Percentiles rank a stretch among this genome's conserved stretches.
These are phyloP conservation scores for Penicillium concentricum DNA, from an alignment of 2,329 filamentous ascomycete genomes.

Conservation along the genomic window DNA sequence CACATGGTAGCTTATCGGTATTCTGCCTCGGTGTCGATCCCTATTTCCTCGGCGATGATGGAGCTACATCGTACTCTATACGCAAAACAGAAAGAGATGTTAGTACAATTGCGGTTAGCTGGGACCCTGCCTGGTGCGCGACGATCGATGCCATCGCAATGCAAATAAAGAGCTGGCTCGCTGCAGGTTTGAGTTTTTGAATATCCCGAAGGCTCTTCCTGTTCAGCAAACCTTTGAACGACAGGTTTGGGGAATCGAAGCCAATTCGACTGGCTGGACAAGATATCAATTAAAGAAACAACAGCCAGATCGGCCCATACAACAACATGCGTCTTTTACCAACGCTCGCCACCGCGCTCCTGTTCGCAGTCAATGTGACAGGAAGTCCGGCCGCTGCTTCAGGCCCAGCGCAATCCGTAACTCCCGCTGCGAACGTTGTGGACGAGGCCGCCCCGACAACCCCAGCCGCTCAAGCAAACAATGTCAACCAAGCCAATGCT, in stretches of 20 bases:
- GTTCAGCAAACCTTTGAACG: slow-evolving; percentile 6
- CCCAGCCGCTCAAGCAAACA: slow-evolving; percentile 4
- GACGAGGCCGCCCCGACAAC: neutral
- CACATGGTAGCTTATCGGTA: slow-evolving; percentile 2
- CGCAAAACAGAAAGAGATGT: neutral
- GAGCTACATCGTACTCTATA: neutral
- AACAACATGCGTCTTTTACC: slow-evolving; percentile 26
- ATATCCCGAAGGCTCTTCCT: slow-evolving; percentile 9
- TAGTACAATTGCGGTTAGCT: slow-evolving; percentile 2
- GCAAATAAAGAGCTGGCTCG: slow-evolving; percentile 2
- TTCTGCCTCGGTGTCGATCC: slow-evolving; percentile 11
- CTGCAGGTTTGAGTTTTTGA: neutral
- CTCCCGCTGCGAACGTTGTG: slow-evolving; percentile 2
- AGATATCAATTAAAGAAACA: neutral
- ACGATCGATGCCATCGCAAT: neutral
- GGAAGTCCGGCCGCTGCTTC: slow-evolving; percentile 19
- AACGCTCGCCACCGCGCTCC: slow-evolving; percentile 20
- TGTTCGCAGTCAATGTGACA: slow-evolving; percentile 20
- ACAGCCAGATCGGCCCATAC: neutral
- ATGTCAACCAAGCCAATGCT: slow-evolving; percentile 8
- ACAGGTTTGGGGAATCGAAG: slow-evolving; percentile 10
- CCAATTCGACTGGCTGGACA: slow-evolving; percentile 2
- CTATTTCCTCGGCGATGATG: slow-evolving; percentile 5
- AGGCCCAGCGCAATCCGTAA: slow-evolving; percentile 3
- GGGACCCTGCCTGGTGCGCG: neutral